Evolutionary conservation across 2,329 filamentous ascomycete species (phyloP).

Genomic region (Pezicula rhizophila): DNA sequence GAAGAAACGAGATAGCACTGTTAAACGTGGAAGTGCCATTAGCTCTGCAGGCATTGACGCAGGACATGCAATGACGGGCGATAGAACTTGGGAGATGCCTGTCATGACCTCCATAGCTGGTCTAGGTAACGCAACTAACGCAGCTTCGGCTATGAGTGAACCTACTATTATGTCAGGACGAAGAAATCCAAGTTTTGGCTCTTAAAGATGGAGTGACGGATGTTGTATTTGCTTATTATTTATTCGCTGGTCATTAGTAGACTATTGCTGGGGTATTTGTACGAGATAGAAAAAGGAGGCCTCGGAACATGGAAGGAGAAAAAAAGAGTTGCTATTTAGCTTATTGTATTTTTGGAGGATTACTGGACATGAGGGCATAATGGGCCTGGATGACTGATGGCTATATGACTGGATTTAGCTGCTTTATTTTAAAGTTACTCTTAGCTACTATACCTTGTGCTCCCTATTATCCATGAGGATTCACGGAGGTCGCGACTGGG

Average conservation of each 20-base stretch:
- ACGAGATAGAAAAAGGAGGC: not conserved
- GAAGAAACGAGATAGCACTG: not conserved
- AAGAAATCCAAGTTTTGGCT: not conserved
- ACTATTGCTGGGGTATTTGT: not conserved
- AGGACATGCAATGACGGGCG: constrained; percentile 3
- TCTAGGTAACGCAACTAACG: not conserved
- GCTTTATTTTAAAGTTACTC: no score
- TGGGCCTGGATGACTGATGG: no score
- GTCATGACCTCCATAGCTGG: constrained; percentile 1
- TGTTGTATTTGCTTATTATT: not conserved
- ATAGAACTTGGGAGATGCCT: constrained; percentile 14
- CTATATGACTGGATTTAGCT: no score
- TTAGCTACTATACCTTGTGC: no score
- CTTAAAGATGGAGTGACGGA: not conserved
- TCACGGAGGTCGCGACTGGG: no score
- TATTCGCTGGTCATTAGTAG: not conserved
- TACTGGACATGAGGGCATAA: no score
- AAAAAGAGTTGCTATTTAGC: not conserved
- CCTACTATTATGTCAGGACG: not conserved
- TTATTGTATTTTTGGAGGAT: no score
- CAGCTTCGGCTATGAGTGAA: not conserved
- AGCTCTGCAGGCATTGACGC: not conserved
- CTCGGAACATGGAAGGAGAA: not conserved
- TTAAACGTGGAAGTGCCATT: not conserved
- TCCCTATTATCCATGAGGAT: no score